phyloP scores from a whole-genome alignment of 2,329 filamentous ascomycete genomes.

The Thielaviopsis euricoi region DNA sequence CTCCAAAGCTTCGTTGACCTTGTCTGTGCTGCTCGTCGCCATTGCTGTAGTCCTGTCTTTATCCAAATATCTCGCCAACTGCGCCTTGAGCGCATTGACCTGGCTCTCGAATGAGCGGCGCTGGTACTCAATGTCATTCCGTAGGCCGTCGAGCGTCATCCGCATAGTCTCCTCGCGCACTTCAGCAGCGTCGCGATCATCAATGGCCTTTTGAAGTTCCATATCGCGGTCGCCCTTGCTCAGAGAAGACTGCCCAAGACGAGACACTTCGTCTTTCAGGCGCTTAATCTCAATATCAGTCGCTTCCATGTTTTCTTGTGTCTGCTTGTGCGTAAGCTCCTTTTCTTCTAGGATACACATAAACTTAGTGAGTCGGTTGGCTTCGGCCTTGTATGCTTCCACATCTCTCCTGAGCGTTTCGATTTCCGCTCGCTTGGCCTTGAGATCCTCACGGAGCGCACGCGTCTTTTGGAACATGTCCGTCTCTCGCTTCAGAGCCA shows the following conservation, averaged over 20 bases:
- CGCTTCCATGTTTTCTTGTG: constrained; percentile 44
- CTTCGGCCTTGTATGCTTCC: constrained; percentile 39
- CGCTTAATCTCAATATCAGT: constrained; percentile 43
- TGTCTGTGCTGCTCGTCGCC: neutral
- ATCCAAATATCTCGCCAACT: constrained; percentile 24
- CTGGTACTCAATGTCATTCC: constrained; percentile 29
- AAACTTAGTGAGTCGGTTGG: constrained; percentile 45
- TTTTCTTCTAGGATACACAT: constrained; percentile 54
- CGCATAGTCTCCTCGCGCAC: constrained; percentile 41
- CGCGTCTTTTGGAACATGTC: constrained; percentile 52
- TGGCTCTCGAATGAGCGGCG: constrained; percentile 30
- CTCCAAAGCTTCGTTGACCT: neutral
- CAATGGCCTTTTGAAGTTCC: constrained; percentile 38
- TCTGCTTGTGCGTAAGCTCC: constrained; percentile 46
- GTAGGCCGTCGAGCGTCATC: constrained; percentile 36
- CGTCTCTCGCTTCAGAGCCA: constrained; percentile 64
- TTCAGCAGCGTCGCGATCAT: constrained; percentile 41
- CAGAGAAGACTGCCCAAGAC: constrained; percentile 43
- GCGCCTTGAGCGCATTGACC: constrained; percentile 28
- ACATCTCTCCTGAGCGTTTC: constrained; percentile 41
- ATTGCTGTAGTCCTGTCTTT: neutral
- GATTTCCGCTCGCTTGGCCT: constrained; percentile 42
- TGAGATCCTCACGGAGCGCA: constrained; percentile 51
- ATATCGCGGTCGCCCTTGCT: constrained; percentile 48
- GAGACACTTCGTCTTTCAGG: constrained; percentile 40